Conservation (phyloP, 2,329 filamentous ascomycete genomes). For the Colletotrichum salicis region DNA sequence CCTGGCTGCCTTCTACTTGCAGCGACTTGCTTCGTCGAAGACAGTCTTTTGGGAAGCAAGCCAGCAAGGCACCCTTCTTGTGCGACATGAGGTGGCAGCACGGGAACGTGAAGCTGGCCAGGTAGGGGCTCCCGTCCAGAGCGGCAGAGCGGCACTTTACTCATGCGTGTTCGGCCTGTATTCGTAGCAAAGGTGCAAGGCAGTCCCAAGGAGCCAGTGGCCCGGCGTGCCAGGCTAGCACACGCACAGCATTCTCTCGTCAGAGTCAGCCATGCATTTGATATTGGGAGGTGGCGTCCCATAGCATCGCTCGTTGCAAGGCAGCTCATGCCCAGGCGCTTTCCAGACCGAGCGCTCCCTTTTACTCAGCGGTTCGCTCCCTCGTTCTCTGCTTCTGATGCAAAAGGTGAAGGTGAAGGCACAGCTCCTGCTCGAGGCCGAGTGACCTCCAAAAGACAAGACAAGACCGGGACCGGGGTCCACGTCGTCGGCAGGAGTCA, state of each 20-base stretch:
- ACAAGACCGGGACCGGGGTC: neutral
- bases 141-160: neutral
- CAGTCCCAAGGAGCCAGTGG: neutral
- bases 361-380: constrained; percentile 7
- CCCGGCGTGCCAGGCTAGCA: neutral
- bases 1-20: constrained; percentile 6
- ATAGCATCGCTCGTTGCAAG: constrained; percentile 4
- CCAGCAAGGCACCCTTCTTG: constrained; percentile 12
- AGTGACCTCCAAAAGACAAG: neutral
- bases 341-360: neutral
- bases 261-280: constrained; percentile 32
- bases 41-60: neutral
- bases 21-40: constrained; percentile 12
- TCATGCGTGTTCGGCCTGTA: neutral
- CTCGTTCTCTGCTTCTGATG: neutral
- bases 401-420: neutral
- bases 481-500: neutral
- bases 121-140: neutral
- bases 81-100: constrained; percentile 13
- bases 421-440: neutral
- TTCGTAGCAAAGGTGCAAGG: neutral
- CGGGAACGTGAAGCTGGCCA: neutral
- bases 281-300: constrained; percentile 35
- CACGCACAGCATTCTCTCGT: constrained; percentile 13
- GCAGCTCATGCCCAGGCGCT: neutral